phyloP scores from a whole-genome alignment of 2,329 filamentous ascomycete genomes.

The Claviceps arundinis region DNA sequence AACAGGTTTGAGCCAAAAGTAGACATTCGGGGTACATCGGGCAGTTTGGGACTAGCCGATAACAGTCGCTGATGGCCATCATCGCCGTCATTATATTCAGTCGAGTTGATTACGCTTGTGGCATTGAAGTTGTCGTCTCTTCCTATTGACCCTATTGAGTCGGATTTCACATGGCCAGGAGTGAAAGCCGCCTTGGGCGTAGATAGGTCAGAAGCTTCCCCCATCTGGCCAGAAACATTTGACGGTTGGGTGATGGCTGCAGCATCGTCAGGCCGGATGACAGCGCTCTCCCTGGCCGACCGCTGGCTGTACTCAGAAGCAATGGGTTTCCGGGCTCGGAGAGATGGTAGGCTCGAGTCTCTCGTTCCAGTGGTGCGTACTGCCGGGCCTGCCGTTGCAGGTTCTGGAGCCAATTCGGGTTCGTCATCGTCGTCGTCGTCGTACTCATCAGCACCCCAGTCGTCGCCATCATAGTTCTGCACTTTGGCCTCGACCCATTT shows the following conservation, averaged over 20 bases:
- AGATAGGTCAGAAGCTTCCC: conserved; percentile 47
- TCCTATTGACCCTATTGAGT: conserved; percentile 1
- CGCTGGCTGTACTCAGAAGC: neutral
- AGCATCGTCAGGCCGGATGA: neutral
- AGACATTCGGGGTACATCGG: conserved; percentile 44
- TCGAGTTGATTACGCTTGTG: neutral
- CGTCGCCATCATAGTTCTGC: conserved; percentile 80
- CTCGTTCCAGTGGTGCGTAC: neutral
- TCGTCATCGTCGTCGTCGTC: conserved; percentile 61
- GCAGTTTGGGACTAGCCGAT: conserved; percentile 44
- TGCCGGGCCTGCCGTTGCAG: neutral
- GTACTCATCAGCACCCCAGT: conserved; percentile 69
- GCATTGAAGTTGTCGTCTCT: neutral
- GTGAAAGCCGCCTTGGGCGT: conserved; percentile 36
- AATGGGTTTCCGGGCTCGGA: conserved; percentile 1
- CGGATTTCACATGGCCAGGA: neutral
- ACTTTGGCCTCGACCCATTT: conserved; percentile 91
- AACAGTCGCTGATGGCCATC: conserved; percentile 12
- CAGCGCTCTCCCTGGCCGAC: neutral
- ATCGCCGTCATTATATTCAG: neutral
- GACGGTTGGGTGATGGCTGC: conserved; percentile 31
- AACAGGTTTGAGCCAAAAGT: conserved; percentile 48
- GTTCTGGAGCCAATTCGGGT: conserved; percentile 19
- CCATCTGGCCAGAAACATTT: conserved; percentile 63
- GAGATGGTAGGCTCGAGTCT: conserved; percentile 6